phyloP scores from a whole-genome alignment of 306 rosid species.

The Cercis canadensis region DNA sequence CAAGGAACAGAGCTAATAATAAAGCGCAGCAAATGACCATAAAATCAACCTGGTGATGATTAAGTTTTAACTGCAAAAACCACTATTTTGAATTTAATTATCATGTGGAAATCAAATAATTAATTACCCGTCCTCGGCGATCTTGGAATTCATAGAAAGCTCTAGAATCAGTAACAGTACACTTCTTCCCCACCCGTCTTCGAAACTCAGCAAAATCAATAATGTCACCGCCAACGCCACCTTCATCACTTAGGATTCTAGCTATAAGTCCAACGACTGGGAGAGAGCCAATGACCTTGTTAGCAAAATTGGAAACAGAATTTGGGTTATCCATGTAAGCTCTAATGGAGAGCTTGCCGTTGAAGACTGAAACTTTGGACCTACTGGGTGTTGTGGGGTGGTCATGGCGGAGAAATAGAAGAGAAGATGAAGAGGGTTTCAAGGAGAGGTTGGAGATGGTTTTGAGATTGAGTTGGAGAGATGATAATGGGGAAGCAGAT shows the following conservation, averaged over 20 bases:
- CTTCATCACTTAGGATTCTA: slow-evolving; percentile 80
- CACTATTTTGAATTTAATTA: not conserved
- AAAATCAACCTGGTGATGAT: not conserved
- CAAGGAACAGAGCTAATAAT: not conserved
- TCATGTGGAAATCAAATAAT: not conserved
- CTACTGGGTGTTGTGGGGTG: slow-evolving; percentile 37
- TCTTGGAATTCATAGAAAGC: slow-evolving; percentile 79
- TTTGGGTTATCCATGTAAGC: slow-evolving; percentile 81
- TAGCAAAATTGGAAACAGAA: slow-evolving; percentile 67
- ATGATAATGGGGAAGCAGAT: slow-evolving; percentile 47
- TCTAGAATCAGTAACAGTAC: slow-evolving; percentile 63
- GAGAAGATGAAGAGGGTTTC: slow-evolving; percentile 53
- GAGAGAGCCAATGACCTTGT: slow-evolving; percentile 81
- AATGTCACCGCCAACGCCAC: slow-evolving; percentile 82
- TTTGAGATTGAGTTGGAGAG: slow-evolving; percentile 42
- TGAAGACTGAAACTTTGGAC: slow-evolving; percentile 29
- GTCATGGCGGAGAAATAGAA: slow-evolving; percentile 48
- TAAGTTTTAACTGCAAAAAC: not conserved
- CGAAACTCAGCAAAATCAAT: slow-evolving; percentile 90
- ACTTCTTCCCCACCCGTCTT: slow-evolving; percentile 83
- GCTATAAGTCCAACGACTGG: slow-evolving; percentile 86
- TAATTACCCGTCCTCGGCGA: slow-evolving; percentile 69
- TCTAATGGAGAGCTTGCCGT: slow-evolving; percentile 45
- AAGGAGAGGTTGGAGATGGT: slow-evolving; percentile 32
- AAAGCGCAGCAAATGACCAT: not conserved